Evolutionary conservation across 2,329 filamentous ascomycete species (phyloP).

Genomic region (Sporothrix sp.): DNA sequence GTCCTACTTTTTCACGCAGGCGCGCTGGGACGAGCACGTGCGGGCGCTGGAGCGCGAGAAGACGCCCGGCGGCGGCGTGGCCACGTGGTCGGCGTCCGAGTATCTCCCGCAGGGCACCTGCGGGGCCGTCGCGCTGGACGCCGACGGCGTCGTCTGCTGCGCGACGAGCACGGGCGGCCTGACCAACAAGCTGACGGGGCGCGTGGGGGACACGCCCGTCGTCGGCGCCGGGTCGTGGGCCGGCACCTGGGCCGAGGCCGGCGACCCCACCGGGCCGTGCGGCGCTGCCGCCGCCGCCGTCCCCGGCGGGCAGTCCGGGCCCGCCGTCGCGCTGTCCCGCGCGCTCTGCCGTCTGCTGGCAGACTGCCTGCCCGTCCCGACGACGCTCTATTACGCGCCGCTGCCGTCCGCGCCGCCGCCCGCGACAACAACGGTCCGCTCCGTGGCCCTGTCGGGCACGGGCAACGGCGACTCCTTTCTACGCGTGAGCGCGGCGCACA

Average conservation of each 20-base stretch:
- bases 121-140: slow-evolving; percentile 72
- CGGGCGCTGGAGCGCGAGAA: slow-evolving; percentile 39
- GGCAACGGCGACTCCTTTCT: slow-evolving; percentile 88
- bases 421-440: slow-evolving; percentile 26
- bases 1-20: slow-evolving; percentile 69
- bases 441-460: slow-evolving; percentile 60
- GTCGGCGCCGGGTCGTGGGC: slow-evolving; percentile 85
- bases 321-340: slow-evolving; percentile 31
- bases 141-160: slow-evolving; percentile 61
- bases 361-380: slow-evolving; percentile 49
- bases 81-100: slow-evolving; percentile 15
- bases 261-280: slow-evolving; percentile 25
- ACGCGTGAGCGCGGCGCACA: slow-evolving; percentile 59
- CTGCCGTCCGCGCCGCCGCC: slow-evolving; percentile 1
- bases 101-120: slow-evolving; percentile 77
- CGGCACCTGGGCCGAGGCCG: slow-evolving; percentile 61
- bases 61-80: slow-evolving; percentile 25
- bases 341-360: slow-evolving; percentile 41
- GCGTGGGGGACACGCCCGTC: slow-evolving; percentile 78
- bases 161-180: slow-evolving; percentile 64
- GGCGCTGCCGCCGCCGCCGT: neutral
- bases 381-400: slow-evolving; percentile 28
- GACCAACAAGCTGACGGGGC: slow-evolving; percentile 79
- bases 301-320: slow-evolving; percentile 16
- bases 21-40: slow-evolving; percentile 60